Conservation (phyloP, 73 alveolate genomes). For the Paramecium sonneborni region DNA sequence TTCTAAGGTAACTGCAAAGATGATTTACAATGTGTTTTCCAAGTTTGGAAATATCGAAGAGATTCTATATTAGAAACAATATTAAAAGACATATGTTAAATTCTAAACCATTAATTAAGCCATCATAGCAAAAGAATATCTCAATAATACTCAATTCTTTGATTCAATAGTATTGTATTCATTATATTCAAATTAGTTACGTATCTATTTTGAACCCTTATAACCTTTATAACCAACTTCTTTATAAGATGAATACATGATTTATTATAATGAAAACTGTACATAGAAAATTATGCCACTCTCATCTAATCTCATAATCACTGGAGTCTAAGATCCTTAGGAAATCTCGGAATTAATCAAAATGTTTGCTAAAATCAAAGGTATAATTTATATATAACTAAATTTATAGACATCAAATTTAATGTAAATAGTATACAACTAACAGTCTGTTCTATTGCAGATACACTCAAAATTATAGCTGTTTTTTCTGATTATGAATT, state of each 20-base stretch:
- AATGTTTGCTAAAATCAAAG: conserved; percentile 29
- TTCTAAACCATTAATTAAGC: background rate
- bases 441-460: background rate
- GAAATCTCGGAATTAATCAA: conserved; percentile 37
- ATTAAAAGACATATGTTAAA: background rate
- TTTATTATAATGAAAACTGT: background rate
- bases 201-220: background rate
- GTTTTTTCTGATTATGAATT: conserved; percentile 20
- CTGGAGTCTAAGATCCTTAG: conserved; percentile 18
- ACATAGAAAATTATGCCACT: conserved; percentile 4
- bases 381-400: background rate
- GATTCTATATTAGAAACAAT: background rate
- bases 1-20: background rate
- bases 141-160: conserved; percentile 45
- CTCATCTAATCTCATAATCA: conserved; percentile 11
- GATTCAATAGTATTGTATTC: conserved; percentile 9
- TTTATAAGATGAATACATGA: conserved; percentile 22
- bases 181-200: background rate
- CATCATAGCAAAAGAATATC: conserved; percentile 35
- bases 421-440: background rate
- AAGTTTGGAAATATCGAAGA: background rate
- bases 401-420: background rate
- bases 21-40: conserved; percentile 21
- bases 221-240: background rate
- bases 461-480: conserved; percentile 25